Evolutionary conservation across 371 early-diverging fungal species (phyloP).

Genomic region (Capniomyces stellatus): DNA sequence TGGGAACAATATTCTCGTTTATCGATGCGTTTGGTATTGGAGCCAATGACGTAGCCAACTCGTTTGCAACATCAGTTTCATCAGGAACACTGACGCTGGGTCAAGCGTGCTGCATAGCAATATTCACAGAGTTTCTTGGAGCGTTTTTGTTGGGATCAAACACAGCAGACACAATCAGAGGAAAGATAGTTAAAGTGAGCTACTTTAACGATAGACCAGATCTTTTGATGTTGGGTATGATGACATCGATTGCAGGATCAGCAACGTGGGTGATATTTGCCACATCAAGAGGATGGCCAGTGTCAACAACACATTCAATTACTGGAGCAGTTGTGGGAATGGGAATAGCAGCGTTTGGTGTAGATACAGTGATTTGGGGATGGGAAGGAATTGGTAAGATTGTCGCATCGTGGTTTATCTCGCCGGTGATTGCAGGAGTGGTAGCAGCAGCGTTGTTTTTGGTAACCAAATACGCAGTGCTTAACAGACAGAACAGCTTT

Average conservation of each 20-base stretch:
- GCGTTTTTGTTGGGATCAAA: conserved; percentile 60
- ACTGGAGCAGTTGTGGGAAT: conserved; percentile 65
- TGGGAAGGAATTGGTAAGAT: conserved; percentile 52
- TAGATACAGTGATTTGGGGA: conserved; percentile 43
- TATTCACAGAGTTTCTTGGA: conserved; percentile 71
- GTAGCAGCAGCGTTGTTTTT: conserved; percentile 44
- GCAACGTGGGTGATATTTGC: conserved; percentile 59
- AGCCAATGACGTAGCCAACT: conserved; percentile 82
- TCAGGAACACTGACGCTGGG: conserved; percentile 53
- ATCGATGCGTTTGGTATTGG: conserved; percentile 56
- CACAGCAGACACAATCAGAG: conserved; percentile 57
- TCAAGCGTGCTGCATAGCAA: conserved; percentile 58
- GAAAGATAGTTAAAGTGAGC: conserved; percentile 38
- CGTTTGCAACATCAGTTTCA: conserved; percentile 74
- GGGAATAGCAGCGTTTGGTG: conserved; percentile 58
- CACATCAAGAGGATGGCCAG: conserved; percentile 29
- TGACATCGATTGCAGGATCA: conserved; percentile 59
- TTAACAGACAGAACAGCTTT: conserved; percentile 42
- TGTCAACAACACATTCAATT: conserved; percentile 49
- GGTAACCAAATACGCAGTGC: conserved; percentile 41
- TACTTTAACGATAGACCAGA: conserved; percentile 39
- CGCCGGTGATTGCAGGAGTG: conserved; percentile 47
- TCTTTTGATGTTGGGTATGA: conserved; percentile 63
- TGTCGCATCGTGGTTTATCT: conserved; percentile 58
- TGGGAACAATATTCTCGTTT: conserved; percentile 46